Evolutionary conservation across 202 grass and related monocot genomes (phyloP), one percentile per base, ranked within the genome.

Genomic region (Schoenoplectus tabernaemontani): DNA sequence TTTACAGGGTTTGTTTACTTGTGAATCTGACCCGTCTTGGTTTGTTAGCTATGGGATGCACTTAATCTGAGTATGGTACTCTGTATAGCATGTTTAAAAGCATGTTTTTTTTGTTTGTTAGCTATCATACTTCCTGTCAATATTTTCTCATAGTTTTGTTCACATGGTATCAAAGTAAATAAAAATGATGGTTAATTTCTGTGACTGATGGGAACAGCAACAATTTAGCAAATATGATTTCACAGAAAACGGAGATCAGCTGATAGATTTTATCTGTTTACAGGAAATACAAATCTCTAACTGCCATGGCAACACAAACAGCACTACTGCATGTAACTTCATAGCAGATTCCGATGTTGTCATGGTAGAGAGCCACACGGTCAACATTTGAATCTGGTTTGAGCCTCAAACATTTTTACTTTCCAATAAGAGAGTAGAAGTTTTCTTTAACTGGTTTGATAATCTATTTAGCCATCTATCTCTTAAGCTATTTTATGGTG

Each of bases 291-390:
- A 24, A 10, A 20, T 33, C 17, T n/a, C 22, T 56, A 76, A 54
- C 50, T 54, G 30, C 19, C 20, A 57, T 7, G 72, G 26, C 1
- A 28, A 57, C 16, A 12, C 43, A 30, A 76, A 13, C 72, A 76
- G 19, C 72, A 76, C 4, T 17, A 76, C 44, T 76, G 43, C 72
- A 26, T 76, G 72, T n/a, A 54, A 64, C 61, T 37, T 37, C 13
- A 7, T 2, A 37, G 30, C 15, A 54, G 41, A 76, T 54, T 56
- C 11, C 37, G 72, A 76, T 56, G 28, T 76, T 34, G 46, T 51
- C 44, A 76, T 76, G 72, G 22, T 76, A 53, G 72, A 74, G 34
- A 76, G 44, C 24, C 72, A 57, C 34, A 32, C 47, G n/a, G 44
- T 48, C 9, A 76, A 53, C 3, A 33, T 32, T 32, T 76, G 5